Evolutionary conservation across 495 filamentous ascomycete genomes (phyloP).

Genomic region (Penicillium macrosclerotiorum): DNA sequence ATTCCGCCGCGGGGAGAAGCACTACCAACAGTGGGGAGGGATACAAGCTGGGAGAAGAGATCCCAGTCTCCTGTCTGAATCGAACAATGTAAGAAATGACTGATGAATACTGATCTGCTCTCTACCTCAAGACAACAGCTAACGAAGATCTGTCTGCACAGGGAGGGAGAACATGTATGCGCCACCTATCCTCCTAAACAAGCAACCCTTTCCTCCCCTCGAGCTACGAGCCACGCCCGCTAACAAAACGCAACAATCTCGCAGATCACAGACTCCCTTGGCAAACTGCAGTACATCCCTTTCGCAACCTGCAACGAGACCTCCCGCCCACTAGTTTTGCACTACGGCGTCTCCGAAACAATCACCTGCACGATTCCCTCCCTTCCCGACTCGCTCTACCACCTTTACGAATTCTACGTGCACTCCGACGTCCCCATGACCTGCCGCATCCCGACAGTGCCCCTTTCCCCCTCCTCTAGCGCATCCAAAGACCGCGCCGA

Average conservation of each 20-base stretch:
- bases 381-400: conserved; percentile 86
- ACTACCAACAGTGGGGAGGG: conserved; percentile 46
- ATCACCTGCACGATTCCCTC: conserved; percentile 89
- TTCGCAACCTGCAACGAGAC: conserved; percentile 95
- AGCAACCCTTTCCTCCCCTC: not conserved
- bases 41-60: conserved; percentile 47
- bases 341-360: conserved; percentile 74
- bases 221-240: conserved; percentile 2
- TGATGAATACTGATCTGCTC: too few species aligned
- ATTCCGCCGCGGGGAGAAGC: conserved; percentile 29
- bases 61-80: conserved; percentile 68
- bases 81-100: conserved; percentile 66
- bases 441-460: conserved; percentile 84
- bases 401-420: conserved; percentile 97
- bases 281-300: conserved; percentile 89
- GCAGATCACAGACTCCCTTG: conserved; percentile 76
- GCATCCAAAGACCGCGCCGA: conserved; percentile 6
- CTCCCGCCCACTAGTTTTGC: conserved; percentile 70
- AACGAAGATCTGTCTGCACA: conserved; percentile 12
- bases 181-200: conserved; percentile 13
- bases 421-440: conserved; percentile 92
- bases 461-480: conserved; percentile 34
- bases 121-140: conserved; percentile 11
- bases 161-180: conserved; percentile 59
- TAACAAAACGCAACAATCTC: conserved; percentile 17